phyloP scores from a whole-genome alignment of 2,329 filamentous ascomycete genomes.

The Colletotrichum costaricense region DNA sequence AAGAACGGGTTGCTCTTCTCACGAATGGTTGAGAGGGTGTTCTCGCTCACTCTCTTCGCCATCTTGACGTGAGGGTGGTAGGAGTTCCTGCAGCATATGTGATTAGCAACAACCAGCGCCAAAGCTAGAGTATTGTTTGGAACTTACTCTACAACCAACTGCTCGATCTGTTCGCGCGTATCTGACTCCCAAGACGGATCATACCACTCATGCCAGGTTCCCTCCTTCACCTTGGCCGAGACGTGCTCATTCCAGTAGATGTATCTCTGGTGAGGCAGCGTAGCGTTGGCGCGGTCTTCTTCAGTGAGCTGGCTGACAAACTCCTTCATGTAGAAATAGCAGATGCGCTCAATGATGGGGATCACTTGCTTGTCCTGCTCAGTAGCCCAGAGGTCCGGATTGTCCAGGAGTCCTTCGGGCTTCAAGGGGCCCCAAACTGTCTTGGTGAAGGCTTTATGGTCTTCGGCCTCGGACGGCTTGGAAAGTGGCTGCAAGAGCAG shows the following conservation, averaged over 20 bases:
- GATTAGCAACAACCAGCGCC: background rate
- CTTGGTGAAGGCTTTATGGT: slow-evolving; percentile 18
- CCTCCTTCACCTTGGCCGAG: background rate
- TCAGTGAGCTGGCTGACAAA: background rate
- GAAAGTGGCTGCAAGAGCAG: slow-evolving; percentile 5
- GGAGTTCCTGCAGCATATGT: background rate
- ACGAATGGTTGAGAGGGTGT: slow-evolving; percentile 8
- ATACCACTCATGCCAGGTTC: background rate
- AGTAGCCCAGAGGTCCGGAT: slow-evolving; percentile 10
- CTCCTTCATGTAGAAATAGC: slow-evolving; percentile 9
- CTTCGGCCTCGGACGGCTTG: background rate
- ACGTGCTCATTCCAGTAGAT: slow-evolving; percentile 24
- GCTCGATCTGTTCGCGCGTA: background rate
- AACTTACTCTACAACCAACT: background rate
- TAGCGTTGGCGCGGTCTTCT: background rate
- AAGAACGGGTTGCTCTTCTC: slow-evolving; percentile 14
- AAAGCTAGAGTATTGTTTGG: too few species aligned
- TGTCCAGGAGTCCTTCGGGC: slow-evolving; percentile 4
- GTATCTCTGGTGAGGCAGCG: background rate
- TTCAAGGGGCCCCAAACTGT: slow-evolving; percentile 7
- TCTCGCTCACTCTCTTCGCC: background rate
- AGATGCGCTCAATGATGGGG: slow-evolving; percentile 17
- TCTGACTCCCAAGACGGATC: background rate
- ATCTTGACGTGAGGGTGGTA: background rate
- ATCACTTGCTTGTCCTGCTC: slow-evolving; percentile 19